Evolutionary conservation across 805 yeast species (phyloP), one percentile per base, ranked within the genome.

Genomic region (Myxozyma kluyveri): DNA sequence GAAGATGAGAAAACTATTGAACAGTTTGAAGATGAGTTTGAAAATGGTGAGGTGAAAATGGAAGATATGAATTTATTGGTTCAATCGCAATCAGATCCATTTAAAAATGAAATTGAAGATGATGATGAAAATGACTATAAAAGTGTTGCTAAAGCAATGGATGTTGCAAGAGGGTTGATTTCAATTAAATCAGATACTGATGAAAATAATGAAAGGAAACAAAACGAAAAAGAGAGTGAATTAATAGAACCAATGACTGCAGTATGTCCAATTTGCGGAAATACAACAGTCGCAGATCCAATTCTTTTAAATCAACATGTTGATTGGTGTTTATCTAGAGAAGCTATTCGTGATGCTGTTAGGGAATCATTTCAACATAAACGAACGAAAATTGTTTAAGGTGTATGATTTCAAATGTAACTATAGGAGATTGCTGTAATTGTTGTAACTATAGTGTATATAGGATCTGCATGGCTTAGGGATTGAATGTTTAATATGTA

Each of bases 261-360:
- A 12, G 22, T 48, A 10, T 61, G 64, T 43, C 64, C 64, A 5
- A 48, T 62, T 3, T 62, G 65, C 39, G 52, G 56, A 7, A 46
- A 40, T 7, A 17, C 27, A 4, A 36, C 61, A 2, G 32, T 48
- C 9, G 43, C 42, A 4, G 61, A 57, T 3, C 22, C 48, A 18
- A 14, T 21, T 2, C 38, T 19, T 7, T 24, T 62, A 24, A 61
- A 62, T 39, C 45, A 47, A 27, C 65, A 62, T 42, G 49, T 62
- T 24, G 65, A 62, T 45, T 49, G 52, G 56, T 62, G 65, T 45
- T 37, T 62, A 6, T 60, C 61, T 6, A 48, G 62, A 17, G 50
- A 40, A 9, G 58, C 62, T 10, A 61, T 61, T 17, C 36, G 45
- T 21, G 54, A 57, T 18, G 63, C 59, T 3, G 50, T 56, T 2